Evolutionary conservation across 345 rosid genomes (phyloP).

Genomic region (Gynandropsis gynandra): DNA sequence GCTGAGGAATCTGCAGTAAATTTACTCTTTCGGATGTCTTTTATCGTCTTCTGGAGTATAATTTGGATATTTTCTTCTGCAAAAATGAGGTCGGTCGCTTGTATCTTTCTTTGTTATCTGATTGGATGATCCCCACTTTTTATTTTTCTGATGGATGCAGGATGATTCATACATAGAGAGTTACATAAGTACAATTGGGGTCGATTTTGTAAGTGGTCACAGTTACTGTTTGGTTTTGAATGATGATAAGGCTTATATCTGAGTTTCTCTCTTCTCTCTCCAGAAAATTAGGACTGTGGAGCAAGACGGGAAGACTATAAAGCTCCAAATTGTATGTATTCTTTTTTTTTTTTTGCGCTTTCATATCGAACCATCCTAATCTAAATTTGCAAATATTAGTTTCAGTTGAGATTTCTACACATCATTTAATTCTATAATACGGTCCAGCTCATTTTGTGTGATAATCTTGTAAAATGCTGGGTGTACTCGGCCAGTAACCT

Average conservation of each 20-base stretch:
- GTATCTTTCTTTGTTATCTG: background rate
- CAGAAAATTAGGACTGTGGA: conserved; percentile 90
- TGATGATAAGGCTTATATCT: conserved; percentile 3
- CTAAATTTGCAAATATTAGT: background rate
- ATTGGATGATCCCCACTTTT: background rate
- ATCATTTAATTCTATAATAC: background rate
- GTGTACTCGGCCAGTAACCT: background rate
- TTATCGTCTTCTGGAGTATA: background rate
- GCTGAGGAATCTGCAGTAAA: no score
- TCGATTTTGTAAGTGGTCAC: conserved; percentile 59
- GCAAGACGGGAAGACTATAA: conserved; percentile 81
- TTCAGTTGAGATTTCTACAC: background rate
- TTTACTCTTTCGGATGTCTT: background rate
- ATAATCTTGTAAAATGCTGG: background rate
- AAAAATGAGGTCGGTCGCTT: background rate
- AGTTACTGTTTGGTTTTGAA: background rate
- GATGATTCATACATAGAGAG: conserved; percentile 79
- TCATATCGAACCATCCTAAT: background rate
- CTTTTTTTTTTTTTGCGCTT: background rate
- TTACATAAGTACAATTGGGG: conserved; percentile 82
- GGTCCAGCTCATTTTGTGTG: background rate
- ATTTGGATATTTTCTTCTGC: background rate
- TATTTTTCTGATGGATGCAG: conserved; percentile 27
- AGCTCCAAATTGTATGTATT: conserved; percentile 68
- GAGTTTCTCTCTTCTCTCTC: conserved; percentile 1